Base-by-base conservation (phyloP, 345 rosid genomes). In the Xanthoceras sorbifolium region DNA sequence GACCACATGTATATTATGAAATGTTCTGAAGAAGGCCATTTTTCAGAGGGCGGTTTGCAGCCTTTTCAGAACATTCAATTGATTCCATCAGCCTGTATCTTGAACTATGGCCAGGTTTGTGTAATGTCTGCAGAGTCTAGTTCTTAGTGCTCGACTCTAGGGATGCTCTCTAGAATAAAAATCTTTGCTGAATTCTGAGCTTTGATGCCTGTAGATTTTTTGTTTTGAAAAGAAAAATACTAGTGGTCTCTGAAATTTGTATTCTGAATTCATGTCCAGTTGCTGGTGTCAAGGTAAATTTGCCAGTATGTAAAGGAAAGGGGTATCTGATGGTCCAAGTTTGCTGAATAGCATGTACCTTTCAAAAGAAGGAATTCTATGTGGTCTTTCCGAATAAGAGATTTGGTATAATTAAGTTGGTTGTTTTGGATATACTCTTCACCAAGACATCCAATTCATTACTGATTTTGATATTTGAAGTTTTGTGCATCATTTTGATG, bases 51-150 rank as follows among this genome's bases (percentile, higher is more conserved):
- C 4, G 65, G 59, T 29, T 70, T 84, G 44, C 80, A 55, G 64
- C 72, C 52, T 9, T 84, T 44, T 70, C 82, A 81, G 65, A 67
- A 76, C 50, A 76, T 84, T 28, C 73, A 74, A 31, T 61, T 84
- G 69, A 62, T 65, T 59, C 85, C 87, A 12, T 61, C 76, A 60
- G 76, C 87, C 10, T 76, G 81, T 59, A 81, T 81, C 40, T 79
- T 84, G 79, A 84, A 81, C 50, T 81, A 81, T 66, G 83, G 85
- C 17, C 84, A 79, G 83, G 85, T 79, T 12, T 26, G 82, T 18
- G 28, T 12, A 62, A 4, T 12, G 66, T 28, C 20, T 62, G 8
- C 66, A 29, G 14, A 26, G 12, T 61, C 29, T 26, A 20, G 10
- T 57, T 57, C 26, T 22, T 57, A 5, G 1, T 5, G 20, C 3